Evolutionary conservation across 805 yeast genomes (phyloP).

Genomic region (Wickerhamiella cacticola): DNA sequence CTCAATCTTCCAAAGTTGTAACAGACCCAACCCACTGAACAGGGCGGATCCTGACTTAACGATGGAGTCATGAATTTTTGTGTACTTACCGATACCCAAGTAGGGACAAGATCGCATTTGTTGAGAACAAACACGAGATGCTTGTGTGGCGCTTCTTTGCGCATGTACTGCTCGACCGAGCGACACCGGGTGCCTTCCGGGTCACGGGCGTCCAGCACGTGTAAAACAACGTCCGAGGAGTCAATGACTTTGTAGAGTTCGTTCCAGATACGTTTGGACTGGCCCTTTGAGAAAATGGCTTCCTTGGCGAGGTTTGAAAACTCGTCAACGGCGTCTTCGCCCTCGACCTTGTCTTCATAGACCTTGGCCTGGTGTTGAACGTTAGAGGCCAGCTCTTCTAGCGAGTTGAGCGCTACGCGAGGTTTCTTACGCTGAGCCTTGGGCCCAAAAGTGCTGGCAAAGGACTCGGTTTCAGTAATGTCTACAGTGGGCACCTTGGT

Average conservation of each 20-base stretch:
- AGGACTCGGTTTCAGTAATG: slow-evolving; percentile 82
- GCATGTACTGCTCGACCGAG: slow-evolving; percentile 83
- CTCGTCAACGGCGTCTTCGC: slow-evolving; percentile 50
- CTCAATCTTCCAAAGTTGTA: slow-evolving; percentile 92
- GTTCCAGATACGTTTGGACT: slow-evolving; percentile 97
- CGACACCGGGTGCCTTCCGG: slow-evolving; percentile 93
- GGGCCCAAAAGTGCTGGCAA: slow-evolving; percentile 77
- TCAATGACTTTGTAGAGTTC: slow-evolving; percentile 94
- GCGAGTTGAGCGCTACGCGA: slow-evolving; percentile 57
- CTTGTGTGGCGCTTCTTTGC: slow-evolving; percentile 90
- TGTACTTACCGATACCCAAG: slow-evolving; percentile 96
- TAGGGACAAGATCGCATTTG: slow-evolving; percentile 96
- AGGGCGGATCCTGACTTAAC: slow-evolving; percentile 39
- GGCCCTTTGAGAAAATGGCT: slow-evolving; percentile 92
- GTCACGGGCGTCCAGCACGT: slow-evolving; percentile 94
- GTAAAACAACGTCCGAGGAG: slow-evolving; percentile 93
- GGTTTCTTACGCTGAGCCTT: slow-evolving; percentile 90
- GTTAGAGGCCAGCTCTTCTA: slow-evolving; percentile 60
- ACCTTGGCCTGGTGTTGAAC: slow-evolving; percentile 48
- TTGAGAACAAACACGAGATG: slow-evolving; percentile 88
- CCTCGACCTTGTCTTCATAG: slow-evolving; percentile 59
- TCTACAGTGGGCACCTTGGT: slow-evolving; percentile 58
- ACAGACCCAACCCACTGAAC: slow-evolving; percentile 64
- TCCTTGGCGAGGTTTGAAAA: slow-evolving; percentile 87
- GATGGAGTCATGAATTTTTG: slow-evolving; percentile 42